Evolutionary conservation across 1,284 basidiomycete genomes (phyloP).

Genomic region (Papiliotrema flavescens): DNA sequence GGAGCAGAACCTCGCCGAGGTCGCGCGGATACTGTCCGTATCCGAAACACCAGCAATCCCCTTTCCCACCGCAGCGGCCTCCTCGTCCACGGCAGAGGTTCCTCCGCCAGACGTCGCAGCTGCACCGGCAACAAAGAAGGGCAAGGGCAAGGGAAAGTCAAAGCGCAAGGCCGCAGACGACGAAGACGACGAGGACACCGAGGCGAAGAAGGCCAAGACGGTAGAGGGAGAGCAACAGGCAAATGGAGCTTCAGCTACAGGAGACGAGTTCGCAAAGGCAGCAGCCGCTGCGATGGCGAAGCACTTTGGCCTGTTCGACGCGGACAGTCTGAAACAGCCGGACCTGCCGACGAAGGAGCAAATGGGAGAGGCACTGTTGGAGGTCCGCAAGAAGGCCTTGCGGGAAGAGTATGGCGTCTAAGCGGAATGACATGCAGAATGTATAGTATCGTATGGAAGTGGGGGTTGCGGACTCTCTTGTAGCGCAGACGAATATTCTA

Average conservation of each 20-base stretch:
- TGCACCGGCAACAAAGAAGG: constrained; percentile 7
- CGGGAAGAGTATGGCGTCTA: constrained; percentile 67
- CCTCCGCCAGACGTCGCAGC: neutral
- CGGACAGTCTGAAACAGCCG: constrained; percentile 69
- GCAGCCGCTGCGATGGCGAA: constrained; percentile 24
- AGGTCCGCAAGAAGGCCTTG: constrained; percentile 73
- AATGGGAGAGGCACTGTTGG: constrained; percentile 73
- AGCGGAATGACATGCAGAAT: neutral
- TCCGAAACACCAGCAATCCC: constrained; percentile 7
- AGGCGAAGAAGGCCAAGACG: constrained; percentile 58
- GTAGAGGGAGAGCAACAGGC: constrained; percentile 35
- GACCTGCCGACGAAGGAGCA: constrained; percentile 69
- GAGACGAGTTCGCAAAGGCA: constrained; percentile 2
- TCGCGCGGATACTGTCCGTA: constrained; percentile 20
- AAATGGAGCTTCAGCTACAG: neutral
- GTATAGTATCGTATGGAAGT: neutral
- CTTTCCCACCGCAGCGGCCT: constrained; percentile 9
- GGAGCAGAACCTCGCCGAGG: constrained; percentile 55
- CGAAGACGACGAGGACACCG: constrained; percentile 38
- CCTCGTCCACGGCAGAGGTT: neutral
- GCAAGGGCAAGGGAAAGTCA: constrained; percentile 6
- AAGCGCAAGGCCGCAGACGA: constrained; percentile 6
- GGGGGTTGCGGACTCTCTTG: too few relatives aligned
- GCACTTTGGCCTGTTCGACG: constrained; percentile 70
- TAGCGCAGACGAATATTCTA: too few relatives aligned